A percentile compares a stretch with the other conserved stretches of the same genome.
phyloP scores from a whole-genome alignment of 1,139 yeast species.

The Taphrina betulina region DNA sequence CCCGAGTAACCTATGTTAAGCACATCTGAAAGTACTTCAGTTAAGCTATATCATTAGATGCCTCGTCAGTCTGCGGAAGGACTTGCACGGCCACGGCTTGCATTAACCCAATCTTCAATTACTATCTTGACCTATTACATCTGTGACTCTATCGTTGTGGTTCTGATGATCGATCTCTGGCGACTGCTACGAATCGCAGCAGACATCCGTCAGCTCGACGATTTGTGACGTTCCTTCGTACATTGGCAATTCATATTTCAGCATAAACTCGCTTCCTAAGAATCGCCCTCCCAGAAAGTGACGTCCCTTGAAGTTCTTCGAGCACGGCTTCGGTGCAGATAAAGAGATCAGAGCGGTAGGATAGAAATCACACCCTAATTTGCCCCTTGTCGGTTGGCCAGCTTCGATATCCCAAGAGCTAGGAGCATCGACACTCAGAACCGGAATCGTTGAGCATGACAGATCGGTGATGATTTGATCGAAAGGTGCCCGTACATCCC shows the following conservation, averaged over 20 bases:
- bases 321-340: slow-evolving; percentile 93
- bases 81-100: no score
- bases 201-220: slow-evolving; percentile 26
- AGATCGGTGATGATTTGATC: slow-evolving; percentile 54
- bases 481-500: slow-evolving; percentile 84
- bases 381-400: slow-evolving; percentile 62
- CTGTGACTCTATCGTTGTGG: no score
- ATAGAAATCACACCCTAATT: slow-evolving; percentile 44
- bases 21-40: no score
- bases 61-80: no score
- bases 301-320: slow-evolving; percentile 51
- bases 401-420: slow-evolving; percentile 92
- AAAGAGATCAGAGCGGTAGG: slow-evolving; percentile 75
- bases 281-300: slow-evolving; percentile 94
- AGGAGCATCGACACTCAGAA: slow-evolving; percentile 85
- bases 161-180: no score
- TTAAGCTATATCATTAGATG: no score
- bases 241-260: slow-evolving; percentile 63
- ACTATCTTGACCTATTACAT: no score
- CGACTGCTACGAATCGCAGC: no score
- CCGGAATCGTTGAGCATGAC: slow-evolving; percentile 47
- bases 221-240: slow-evolving; percentile 59
- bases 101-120: no score
- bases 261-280: slow-evolving; percentile 63
- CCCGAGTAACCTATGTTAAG: no score